Percentiles rank a stretch among this genome's conserved stretches.
phyloP scores from a whole-genome alignment of 371 early-diverging fungal genomes.

The Basidiobolus meristosporus region DNA sequence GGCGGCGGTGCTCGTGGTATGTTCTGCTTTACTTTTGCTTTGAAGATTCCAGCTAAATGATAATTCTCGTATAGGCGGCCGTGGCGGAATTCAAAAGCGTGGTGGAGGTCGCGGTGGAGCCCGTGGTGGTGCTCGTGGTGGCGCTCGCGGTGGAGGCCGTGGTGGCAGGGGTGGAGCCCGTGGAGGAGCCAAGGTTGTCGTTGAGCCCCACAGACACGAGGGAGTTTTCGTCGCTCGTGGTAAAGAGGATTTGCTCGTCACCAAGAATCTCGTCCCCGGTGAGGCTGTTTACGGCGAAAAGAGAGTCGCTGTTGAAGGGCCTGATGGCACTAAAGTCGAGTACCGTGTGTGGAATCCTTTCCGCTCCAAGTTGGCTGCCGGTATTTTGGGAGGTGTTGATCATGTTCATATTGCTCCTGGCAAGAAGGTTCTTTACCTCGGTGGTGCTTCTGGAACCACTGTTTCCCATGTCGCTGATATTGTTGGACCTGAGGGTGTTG shows the following conservation, averaged over 20 bases:
- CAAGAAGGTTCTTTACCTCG: slow-evolving; percentile 97
- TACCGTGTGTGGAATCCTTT: slow-evolving; percentile 99
- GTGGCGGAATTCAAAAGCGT: slow-evolving; percentile 1
- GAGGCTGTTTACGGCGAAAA: slow-evolving; percentile 99
- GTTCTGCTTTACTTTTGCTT: slow-evolving; percentile 25
- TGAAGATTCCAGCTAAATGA: neutral
- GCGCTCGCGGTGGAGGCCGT: slow-evolving; percentile 17
- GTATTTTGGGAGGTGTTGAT: slow-evolving; percentile 98
- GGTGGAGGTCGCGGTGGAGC: slow-evolving; percentile 7
- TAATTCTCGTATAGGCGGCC: neutral
- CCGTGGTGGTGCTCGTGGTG: slow-evolving; percentile 19
- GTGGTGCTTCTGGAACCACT: slow-evolving; percentile 98
- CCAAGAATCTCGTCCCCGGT: slow-evolving; percentile 98
- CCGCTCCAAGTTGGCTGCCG: slow-evolving; percentile 99
- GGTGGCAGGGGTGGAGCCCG: slow-evolving; percentile 47
- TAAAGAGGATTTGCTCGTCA: slow-evolving; percentile 98
- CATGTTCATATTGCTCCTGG: slow-evolving; percentile 95
- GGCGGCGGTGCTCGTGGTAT: slow-evolving; percentile 18
- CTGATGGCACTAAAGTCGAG: slow-evolving; percentile 94
- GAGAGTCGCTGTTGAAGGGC: slow-evolving; percentile 86
- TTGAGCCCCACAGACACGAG: slow-evolving; percentile 96
- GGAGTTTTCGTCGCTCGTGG: slow-evolving; percentile 96
- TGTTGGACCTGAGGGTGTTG: slow-evolving; percentile 96
- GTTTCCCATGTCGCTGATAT: slow-evolving; percentile 99
- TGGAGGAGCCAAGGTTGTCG: slow-evolving; percentile 82